These are phyloP conservation scores for Juglanconis sp. DNA, from an alignment of 2,329 filamentous ascomycete genomes.

Conservation along the genomic window DNA sequence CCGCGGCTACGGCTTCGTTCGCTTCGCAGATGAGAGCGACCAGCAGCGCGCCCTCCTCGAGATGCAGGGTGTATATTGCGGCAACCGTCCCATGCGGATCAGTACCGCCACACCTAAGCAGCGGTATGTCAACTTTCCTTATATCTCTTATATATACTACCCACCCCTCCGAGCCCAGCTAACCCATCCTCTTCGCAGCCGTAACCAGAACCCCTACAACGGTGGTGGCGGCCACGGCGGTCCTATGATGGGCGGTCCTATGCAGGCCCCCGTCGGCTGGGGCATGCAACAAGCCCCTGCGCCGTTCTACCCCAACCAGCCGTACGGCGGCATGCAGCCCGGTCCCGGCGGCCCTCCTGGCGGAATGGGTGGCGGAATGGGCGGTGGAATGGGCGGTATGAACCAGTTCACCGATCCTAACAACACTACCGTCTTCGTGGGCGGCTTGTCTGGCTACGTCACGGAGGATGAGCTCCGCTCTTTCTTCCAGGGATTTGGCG, in stretches of 20 bases:
- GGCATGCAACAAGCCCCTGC: slow-evolving; percentile 26
- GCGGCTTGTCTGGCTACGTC: slow-evolving; percentile 93
- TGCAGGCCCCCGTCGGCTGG: slow-evolving; percentile 44
- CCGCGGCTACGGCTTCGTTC: slow-evolving; percentile 95
- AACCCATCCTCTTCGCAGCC: slow-evolving; percentile 20
- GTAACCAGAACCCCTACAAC: slow-evolving; percentile 36
- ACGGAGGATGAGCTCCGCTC: slow-evolving; percentile 99
- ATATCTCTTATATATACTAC: background rate
- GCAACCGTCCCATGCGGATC: slow-evolving; percentile 97
- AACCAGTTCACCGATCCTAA: slow-evolving; percentile 99
- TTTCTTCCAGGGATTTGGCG: slow-evolving; percentile 99
- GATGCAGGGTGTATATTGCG: slow-evolving; percentile 99
- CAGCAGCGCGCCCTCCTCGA: slow-evolving; percentile 94
- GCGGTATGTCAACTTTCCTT: slow-evolving; percentile 39
- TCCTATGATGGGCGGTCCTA: slow-evolving; percentile 35
- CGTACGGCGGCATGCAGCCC: slow-evolving; percentile 30
- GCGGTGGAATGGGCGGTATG: background rate
- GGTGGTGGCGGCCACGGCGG: slow-evolving; percentile 32
- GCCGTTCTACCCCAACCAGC: slow-evolving; percentile 17
- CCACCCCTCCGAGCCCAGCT: background rate
- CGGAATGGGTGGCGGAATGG: slow-evolving; percentile 28
- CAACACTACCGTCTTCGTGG: slow-evolving; percentile 98
- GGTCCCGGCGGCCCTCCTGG: slow-evolving; percentile 27
- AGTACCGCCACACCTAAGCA: slow-evolving; percentile 98
- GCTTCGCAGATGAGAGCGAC: slow-evolving; percentile 92